Base-by-base conservation (phyloP, 495 filamentous ascomycete species). In the Neurospora africana region DNA sequence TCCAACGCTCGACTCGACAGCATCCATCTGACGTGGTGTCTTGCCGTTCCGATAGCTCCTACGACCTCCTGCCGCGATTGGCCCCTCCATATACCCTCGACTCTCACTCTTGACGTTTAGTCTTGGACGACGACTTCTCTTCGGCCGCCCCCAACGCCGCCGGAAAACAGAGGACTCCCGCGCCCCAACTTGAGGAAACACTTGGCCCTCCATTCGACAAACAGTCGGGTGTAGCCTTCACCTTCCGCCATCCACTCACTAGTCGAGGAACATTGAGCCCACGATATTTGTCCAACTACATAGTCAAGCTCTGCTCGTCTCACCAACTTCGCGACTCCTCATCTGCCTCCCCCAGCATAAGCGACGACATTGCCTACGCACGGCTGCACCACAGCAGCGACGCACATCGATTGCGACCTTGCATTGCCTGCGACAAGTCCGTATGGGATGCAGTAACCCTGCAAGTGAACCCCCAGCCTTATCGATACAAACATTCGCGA, bases 401-500 rank as follows among this genome's bases (percentile, higher is more conserved):
- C 53, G 53, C 53, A 15, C 53, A 33, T 65, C 53, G 9, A 65
- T 33, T 65, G 27, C 53, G 53, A 4, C 53, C 23, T 65, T 33
- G 53, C 13, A 33, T 65, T 61, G 23, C 23, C 47, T 58, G 1
- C 23, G 23, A 58, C 17, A 58, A 30, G 4, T 27, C 5, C 53
- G 53, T 5, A 65, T 65, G 53, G 53, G 53, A 65, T 65, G 53
- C 53, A 33, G 53, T 35, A 65, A 65, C 53, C 53, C 53, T 65
- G 53, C 53, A 65, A 61, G 27, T 61, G 53, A 65, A 65, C 53
- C 53, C 53, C 53, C 70, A 37, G 65, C 44, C 74, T 77, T 77
- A 79, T 79, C 78, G 75, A 78, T 75, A 78, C 75, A 74, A 65
- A 72, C 69, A 47, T 68, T 72, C 68, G 47, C 71, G 69, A 72